phyloP scores from a whole-genome alignment of 2,329 filamentous ascomycete genomes.

The Pseudogymnoascus sp. region DNA sequence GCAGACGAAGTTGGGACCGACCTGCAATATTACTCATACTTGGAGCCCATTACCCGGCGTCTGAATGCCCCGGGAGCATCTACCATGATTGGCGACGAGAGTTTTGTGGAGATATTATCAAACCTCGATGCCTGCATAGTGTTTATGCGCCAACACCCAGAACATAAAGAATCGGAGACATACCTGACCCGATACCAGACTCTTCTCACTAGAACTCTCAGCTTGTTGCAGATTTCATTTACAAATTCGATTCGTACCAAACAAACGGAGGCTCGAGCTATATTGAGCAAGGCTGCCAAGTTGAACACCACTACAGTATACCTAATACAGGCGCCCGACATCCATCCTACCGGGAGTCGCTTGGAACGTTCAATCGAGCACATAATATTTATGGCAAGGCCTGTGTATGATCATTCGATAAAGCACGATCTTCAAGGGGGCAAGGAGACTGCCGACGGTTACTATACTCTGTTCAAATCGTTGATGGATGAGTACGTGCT shows the following conservation, averaged over 20 bases:
- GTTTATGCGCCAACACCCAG: slow-evolving; percentile 82
- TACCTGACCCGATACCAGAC: slow-evolving; percentile 85
- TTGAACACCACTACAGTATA: slow-evolving; percentile 12
- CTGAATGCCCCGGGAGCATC: slow-evolving; percentile 89
- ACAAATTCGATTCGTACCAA: slow-evolving; percentile 12
- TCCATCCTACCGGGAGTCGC: background rate
- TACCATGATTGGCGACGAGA: slow-evolving; percentile 73
- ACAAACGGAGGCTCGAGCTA: background rate
- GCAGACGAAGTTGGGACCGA: slow-evolving; percentile 83
- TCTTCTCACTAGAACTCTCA: slow-evolving; percentile 62
- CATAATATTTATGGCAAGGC: slow-evolving; percentile 11
- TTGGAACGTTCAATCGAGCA: slow-evolving; percentile 12
- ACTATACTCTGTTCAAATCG: slow-evolving; percentile 8
- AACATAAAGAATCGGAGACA: slow-evolving; percentile 78
- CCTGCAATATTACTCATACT: slow-evolving; percentile 87
- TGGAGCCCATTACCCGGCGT: slow-evolving; percentile 82
- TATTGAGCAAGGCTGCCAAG: slow-evolving; percentile 8
- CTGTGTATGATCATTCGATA: slow-evolving; percentile 9
- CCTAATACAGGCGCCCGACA: slow-evolving; percentile 12
- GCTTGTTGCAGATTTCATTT: slow-evolving; percentile 42
- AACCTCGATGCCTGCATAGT: slow-evolving; percentile 85
- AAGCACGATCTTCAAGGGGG: background rate
- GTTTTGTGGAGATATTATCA: slow-evolving; percentile 80
- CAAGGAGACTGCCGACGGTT: background rate
- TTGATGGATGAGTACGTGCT: slow-evolving; percentile 11